These are phyloP conservation scores for Podila verticillata DNA, from an alignment of 192 early-diverging fungal genomes.

Conservation along the genomic window DNA sequence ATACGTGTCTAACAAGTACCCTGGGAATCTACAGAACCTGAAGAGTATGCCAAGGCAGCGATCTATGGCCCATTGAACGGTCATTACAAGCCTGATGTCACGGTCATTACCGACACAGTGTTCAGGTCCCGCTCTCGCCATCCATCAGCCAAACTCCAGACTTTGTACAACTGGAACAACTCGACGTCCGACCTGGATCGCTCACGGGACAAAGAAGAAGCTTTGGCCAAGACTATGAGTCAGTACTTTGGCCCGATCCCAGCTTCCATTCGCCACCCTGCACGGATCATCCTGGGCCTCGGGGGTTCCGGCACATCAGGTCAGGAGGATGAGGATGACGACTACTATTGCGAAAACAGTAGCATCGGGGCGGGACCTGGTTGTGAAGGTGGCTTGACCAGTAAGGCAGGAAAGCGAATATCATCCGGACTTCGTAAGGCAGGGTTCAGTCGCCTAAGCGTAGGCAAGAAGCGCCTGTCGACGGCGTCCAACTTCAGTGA, in stretches of 20 bases:
- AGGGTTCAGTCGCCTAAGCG: background rate
- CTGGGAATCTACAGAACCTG: conserved; percentile 12
- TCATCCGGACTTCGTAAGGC: background rate
- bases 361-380: background rate
- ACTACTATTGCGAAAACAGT: background rate
- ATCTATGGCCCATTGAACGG: conserved; percentile 19
- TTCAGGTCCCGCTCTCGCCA: conserved; percentile 24
- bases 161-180: conserved; percentile 52
- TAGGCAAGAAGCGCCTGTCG: background rate
- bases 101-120: conserved; percentile 31
- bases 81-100: conserved; percentile 15
- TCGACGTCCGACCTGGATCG: conserved; percentile 42
- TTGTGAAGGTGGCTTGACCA: background rate
- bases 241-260: conserved; percentile 51
- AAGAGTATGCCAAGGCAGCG: conserved; percentile 30
- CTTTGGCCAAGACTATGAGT: conserved; percentile 34
- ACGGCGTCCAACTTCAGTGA: background rate
- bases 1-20: background rate
- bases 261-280: conserved; percentile 18
- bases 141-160: conserved; percentile 17
- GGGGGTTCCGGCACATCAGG: conserved; percentile 4
- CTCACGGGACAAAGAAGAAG: conserved; percentile 42
- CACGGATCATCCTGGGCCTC: conserved; percentile 25
- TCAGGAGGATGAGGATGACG: conserved; percentile 9
- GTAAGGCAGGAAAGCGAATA: background rate